A percentile compares a stretch with the other conserved stretches of the same genome.
phyloP scores from a whole-genome alignment of 192 early-diverging fungal genomes.

The Linnemannia zychae region DNA sequence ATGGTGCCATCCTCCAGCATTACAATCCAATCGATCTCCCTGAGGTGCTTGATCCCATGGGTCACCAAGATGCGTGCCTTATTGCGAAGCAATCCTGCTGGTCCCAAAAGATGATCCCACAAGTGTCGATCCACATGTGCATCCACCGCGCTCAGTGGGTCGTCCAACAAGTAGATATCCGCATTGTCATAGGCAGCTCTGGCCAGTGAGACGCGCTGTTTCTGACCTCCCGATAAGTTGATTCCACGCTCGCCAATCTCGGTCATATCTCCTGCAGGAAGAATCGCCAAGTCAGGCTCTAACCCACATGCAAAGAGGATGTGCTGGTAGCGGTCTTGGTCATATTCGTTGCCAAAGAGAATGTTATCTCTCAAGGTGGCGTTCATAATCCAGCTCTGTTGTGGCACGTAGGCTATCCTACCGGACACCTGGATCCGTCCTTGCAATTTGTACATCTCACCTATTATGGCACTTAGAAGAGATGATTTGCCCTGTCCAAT shows the following conservation, averaged over 20 bases:
- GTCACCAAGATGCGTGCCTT: slow-evolving; percentile 78
- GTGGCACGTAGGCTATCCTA: slow-evolving; percentile 68
- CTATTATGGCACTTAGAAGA: slow-evolving; percentile 76
- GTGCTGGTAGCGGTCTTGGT: slow-evolving; percentile 22
- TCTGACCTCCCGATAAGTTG: slow-evolving; percentile 78
- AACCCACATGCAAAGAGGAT: slow-evolving; percentile 30
- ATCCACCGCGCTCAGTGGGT: slow-evolving; percentile 77
- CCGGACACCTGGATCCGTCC: slow-evolving; percentile 72
- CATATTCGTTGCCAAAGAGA: slow-evolving; percentile 48
- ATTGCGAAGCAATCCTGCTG: slow-evolving; percentile 17
- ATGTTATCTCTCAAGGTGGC: slow-evolving; percentile 55
- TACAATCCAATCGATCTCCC: slow-evolving; percentile 61
- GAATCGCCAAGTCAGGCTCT: slow-evolving; percentile 27
- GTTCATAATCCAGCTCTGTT: slow-evolving; percentile 59
- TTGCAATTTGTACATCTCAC: slow-evolving; percentile 78
- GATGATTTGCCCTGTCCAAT: slow-evolving; percentile 87
- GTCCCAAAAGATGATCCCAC: slow-evolving; percentile 57
- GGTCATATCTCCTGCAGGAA: slow-evolving; percentile 55
- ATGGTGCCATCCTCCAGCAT: slow-evolving; percentile 58
- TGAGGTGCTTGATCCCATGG: slow-evolving; percentile 61
- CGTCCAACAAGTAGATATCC: slow-evolving; percentile 83
- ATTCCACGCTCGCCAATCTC: slow-evolving; percentile 76
- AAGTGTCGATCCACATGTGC: slow-evolving; percentile 61
- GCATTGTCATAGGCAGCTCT: slow-evolving; percentile 82
- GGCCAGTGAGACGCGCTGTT: slow-evolving; percentile 82